Percentiles rank a stretch among this genome's conserved stretches.
Conservation (phyloP, 108 stramenopile species). For the Cyclostephanos invisitatus region DNA sequence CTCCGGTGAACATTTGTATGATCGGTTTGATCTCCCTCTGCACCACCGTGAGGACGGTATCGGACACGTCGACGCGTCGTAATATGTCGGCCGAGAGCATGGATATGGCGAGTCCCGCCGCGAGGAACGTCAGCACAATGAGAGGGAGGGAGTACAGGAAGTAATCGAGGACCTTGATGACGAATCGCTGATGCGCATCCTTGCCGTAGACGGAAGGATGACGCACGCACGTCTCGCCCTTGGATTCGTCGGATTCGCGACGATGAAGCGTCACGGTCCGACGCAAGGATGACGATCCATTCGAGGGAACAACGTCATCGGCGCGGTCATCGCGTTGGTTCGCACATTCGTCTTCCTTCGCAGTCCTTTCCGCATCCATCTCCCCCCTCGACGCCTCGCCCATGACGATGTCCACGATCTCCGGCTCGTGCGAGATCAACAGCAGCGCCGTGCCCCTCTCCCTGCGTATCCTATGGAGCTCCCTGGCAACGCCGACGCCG, state of each 20-base stretch:
- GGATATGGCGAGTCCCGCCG: slow-evolving; percentile 78
- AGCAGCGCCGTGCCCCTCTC: slow-evolving; percentile 61
- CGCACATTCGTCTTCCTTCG: slow-evolving; percentile 8
- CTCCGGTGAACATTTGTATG: slow-evolving; percentile 71
- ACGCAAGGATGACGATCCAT: not conserved
- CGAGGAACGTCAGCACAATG: slow-evolving; percentile 71
- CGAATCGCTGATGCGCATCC: slow-evolving; percentile 51
- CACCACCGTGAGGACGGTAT: slow-evolving; percentile 67
- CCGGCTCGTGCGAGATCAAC: slow-evolving; percentile 79
- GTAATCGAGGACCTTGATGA: slow-evolving; percentile 67
- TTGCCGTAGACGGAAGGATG: slow-evolving; percentile 51
- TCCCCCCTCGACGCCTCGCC: slow-evolving; percentile 27
- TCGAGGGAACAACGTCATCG: not conserved
- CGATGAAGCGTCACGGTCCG: slow-evolving; percentile 41
- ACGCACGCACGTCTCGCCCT: not conserved
- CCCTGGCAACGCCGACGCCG: slow-evolving; percentile 68
- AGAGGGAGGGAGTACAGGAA: slow-evolving; percentile 67
- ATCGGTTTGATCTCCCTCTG: slow-evolving; percentile 70
- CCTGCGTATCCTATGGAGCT: slow-evolving; percentile 59
- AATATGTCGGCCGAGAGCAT: slow-evolving; percentile 78
- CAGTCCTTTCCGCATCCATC: not conserved
- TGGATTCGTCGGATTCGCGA: slow-evolving; percentile 25
- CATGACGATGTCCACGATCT: slow-evolving; percentile 69
- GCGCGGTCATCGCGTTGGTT: not conserved
- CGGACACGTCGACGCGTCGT: slow-evolving; percentile 63